A percentile compares a stretch with the other conserved stretches of the same genome.
These are phyloP conservation scores for Endoconidiophora polonica DNA, from an alignment of 2,329 filamentous ascomycete genomes.

Conservation along the genomic window DNA sequence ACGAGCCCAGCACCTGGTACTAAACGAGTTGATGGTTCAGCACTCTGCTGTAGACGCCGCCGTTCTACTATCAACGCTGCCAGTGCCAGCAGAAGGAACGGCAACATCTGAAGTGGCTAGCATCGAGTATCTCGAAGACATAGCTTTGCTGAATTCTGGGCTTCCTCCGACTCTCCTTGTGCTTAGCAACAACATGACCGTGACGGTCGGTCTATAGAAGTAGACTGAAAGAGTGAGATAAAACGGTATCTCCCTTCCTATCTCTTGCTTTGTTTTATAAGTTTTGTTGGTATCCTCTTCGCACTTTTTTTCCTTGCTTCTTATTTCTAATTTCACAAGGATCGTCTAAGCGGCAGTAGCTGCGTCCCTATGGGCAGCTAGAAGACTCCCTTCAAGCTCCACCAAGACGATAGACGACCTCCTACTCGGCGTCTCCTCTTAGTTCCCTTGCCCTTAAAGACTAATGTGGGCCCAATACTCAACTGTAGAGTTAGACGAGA, in stretches of 20 bases:
- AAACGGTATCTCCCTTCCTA: background rate
- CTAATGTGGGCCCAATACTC: no score
- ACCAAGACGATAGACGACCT: background rate
- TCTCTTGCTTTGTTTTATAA: conserved; percentile 2
- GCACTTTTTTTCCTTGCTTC: background rate
- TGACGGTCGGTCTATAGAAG: conserved; percentile 53
- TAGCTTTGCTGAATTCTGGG: conserved; percentile 62
- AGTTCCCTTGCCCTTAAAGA: no score
- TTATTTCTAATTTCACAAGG: background rate
- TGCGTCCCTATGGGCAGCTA: background rate
- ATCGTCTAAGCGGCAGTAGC: no score
- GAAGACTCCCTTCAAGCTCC: background rate
- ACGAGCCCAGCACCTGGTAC: conserved; percentile 67
- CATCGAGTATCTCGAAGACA: conserved; percentile 56
- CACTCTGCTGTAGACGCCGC: conserved; percentile 50
- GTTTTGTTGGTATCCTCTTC: background rate
- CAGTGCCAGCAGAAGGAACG: conserved; percentile 64
- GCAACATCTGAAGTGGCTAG: conserved; percentile 52
- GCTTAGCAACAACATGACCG: conserved; percentile 79
- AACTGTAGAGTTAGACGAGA: no score
- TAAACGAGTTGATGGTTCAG: conserved; percentile 66
- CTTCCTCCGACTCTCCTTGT: conserved; percentile 64
- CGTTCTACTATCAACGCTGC: conserved; percentile 68
- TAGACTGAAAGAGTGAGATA: conserved; percentile 9
- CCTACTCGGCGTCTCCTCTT: no score